Base-by-base conservation (phyloP, 1,284 basidiomycete species). In the Cryptococcus jaspeensis region DNA sequence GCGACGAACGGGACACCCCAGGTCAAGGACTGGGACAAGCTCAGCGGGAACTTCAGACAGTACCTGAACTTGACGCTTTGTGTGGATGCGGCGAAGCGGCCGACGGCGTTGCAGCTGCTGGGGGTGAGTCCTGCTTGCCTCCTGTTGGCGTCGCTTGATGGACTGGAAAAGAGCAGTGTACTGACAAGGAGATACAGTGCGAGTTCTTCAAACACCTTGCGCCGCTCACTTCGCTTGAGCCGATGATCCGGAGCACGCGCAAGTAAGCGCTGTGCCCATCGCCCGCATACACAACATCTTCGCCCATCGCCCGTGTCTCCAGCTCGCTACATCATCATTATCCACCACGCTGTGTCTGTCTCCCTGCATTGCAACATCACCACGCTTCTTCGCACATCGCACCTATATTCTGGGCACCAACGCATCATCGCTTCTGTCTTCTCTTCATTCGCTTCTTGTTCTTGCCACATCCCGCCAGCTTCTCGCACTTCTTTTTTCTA, bases 1-100 rank as follows among this genome's bases (percentile, higher is more conserved):
- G 94, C 93, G 5, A 98, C 93, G 20, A 98, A 97, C 71, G 94
- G 95, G n/a, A 98, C 94, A 47, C 95, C 95, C 11, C 90, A 90
- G 58, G 92, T 99, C 64, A 90, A 92, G 63, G 95, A 97, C 75
- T 93, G 94, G 23, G 94, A 97, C 78, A 88, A 89, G 64, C 81
- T 98, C 22, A 89, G 87, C 6, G 73, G 84, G 0, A 83, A 89
- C n/a, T 97, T 99, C 81, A 87, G 85, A 61, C 90, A 96, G 72
- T 99, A 97, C 72, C 81, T 99, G 41, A 83, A 86, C 16, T 87
- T 88, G 74, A 88, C 89, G n/a, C 81, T 99, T 48, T 92, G 96
- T 64, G 96, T 99, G 16, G 92, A 98, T 70, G 88, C 90, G 12
- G 93, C 97, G 74, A 90, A 89, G 77, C 82, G 95, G 58, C 95